A percentile compares a stretch with the other conserved stretches of the same genome.
Conservation (phyloP, 768 basidiomycete species). For the Suillus occidentalis region DNA sequence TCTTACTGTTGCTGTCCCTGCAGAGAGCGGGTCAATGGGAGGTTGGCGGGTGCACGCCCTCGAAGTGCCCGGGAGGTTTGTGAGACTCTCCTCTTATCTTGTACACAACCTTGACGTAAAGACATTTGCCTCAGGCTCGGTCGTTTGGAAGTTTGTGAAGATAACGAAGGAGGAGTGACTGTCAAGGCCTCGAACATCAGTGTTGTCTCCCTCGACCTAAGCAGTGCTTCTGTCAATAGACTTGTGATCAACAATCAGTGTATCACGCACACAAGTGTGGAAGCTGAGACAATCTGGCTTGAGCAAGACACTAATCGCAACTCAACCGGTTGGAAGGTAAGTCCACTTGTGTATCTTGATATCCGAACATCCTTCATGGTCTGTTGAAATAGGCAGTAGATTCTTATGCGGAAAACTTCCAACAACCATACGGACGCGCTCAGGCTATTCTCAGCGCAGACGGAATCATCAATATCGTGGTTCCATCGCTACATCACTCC, state of each 20-base stretch:
- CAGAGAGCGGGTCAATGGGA: constrained; percentile 66
- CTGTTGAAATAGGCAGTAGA: not conserved
- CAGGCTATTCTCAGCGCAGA: constrained; percentile 60
- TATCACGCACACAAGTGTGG: not conserved
- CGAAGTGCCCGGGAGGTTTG: constrained; percentile 67
- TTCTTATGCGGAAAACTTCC: not conserved
- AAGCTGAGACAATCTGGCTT: constrained; percentile 13
- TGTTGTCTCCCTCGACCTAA: constrained; percentile 22
- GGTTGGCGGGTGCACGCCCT: constrained; percentile 68
- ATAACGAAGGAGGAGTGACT: constrained; percentile 9
- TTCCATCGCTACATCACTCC: constrained; percentile 37
- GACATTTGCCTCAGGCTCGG: not conserved
- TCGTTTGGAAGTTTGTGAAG: constrained; percentile 5
- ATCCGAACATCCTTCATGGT: not conserved
- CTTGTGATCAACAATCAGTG: constrained; percentile 18
- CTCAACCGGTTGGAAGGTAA: not conserved
- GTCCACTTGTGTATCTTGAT: not conserved
- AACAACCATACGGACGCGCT: constrained; percentile 50
- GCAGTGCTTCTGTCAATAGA: not conserved
- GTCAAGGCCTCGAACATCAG: constrained; percentile 27
- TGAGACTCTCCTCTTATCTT: not conserved
- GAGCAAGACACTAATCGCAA: constrained; percentile 1
- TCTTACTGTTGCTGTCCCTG: constrained; percentile 68
- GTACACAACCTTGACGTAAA: not conserved
- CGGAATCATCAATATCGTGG: constrained; percentile 56